These are phyloP conservation scores for Xylaria venustula DNA, from an alignment of 495 filamentous ascomycete species.

Conservation along the genomic window DNA sequence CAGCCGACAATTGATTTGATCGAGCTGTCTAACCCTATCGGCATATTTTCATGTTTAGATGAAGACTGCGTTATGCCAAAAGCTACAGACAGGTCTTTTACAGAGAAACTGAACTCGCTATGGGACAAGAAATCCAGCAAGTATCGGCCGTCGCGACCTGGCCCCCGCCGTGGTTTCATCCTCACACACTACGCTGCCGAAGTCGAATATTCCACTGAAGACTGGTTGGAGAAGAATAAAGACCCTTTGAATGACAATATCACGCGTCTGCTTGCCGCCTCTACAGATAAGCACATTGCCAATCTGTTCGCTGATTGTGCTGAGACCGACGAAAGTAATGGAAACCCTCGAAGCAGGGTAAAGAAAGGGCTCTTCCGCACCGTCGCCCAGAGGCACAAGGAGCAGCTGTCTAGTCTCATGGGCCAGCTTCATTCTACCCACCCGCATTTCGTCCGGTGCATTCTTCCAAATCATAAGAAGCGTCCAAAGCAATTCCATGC, in stretches of 20 bases:
- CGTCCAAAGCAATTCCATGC: conserved; percentile 89
- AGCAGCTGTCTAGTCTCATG: conserved; percentile 94
- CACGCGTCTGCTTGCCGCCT: conserved; percentile 80
- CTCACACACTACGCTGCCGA: conserved; percentile 99
- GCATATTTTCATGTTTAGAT: conserved; percentile 97
- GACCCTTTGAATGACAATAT: conserved; percentile 97
- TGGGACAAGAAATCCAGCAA: conserved; percentile 97
- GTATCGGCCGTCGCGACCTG: conserved; percentile 83
- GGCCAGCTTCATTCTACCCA: conserved; percentile 92
- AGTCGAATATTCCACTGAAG: conserved; percentile 93
- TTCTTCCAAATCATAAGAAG: conserved; percentile 98
- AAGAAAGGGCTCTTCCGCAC: conserved; percentile 98
- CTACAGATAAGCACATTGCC: conserved; percentile 78
- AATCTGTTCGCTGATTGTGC: conserved; percentile 85
- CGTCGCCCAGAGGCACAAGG: conserved; percentile 95
- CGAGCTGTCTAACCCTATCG: conserved; percentile 92
- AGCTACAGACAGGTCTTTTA: conserved; percentile 94
- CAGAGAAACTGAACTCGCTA: conserved; percentile 91
- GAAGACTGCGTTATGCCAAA: conserved; percentile 99
- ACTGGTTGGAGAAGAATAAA: conserved; percentile 99
- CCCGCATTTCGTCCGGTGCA: conserved; percentile 97
- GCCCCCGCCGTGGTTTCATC: conserved; percentile 76
- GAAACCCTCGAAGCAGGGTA: conserved; percentile 72
- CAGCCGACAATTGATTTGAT: conserved; percentile 99
- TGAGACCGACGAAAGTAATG: conserved; percentile 65